Evolutionary conservation across 768 basidiomycete species (phyloP).

Genomic region (Naganishia friedmannii): DNA sequence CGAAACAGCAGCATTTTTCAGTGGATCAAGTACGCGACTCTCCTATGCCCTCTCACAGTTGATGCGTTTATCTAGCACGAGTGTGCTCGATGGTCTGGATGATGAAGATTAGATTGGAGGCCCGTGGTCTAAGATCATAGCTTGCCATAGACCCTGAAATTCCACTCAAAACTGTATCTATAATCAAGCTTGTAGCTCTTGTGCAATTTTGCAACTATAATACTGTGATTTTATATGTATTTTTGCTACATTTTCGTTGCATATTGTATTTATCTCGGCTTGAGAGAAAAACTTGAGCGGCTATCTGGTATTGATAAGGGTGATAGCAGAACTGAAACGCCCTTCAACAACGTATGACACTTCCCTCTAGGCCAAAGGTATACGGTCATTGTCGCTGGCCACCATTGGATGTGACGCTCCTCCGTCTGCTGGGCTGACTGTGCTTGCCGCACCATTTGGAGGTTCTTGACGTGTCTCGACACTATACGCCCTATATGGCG

Average conservation of each 20-base stretch:
- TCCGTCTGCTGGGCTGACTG: not conserved
- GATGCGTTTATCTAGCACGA: not conserved
- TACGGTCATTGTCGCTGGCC: not conserved
- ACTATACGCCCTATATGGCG: not conserved
- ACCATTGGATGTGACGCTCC: not conserved
- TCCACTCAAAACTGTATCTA: not conserved
- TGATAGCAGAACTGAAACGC: too few species aligned
- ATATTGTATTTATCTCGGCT: not conserved
- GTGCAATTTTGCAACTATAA: slow-evolving; percentile 2
- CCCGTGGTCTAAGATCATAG: not conserved
- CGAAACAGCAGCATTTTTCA: not conserved
- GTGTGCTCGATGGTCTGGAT: not conserved
- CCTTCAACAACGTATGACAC: too few species aligned
- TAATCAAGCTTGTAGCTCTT: not conserved
- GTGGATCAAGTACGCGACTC: not conserved
- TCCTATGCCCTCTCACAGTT: not conserved
- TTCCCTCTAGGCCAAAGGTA: not conserved
- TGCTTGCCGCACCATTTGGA: not conserved
- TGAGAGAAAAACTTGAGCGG: not conserved
- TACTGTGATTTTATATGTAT: slow-evolving; percentile 8
- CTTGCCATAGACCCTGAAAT: not conserved
- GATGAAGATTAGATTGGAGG: not conserved
- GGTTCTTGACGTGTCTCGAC: not conserved
- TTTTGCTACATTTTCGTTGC: not conserved
- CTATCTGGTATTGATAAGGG: too few species aligned